Base-by-base conservation (phyloP, 495 filamentous ascomycete genomes). In the Hypoxylon cercidicola region DNA sequence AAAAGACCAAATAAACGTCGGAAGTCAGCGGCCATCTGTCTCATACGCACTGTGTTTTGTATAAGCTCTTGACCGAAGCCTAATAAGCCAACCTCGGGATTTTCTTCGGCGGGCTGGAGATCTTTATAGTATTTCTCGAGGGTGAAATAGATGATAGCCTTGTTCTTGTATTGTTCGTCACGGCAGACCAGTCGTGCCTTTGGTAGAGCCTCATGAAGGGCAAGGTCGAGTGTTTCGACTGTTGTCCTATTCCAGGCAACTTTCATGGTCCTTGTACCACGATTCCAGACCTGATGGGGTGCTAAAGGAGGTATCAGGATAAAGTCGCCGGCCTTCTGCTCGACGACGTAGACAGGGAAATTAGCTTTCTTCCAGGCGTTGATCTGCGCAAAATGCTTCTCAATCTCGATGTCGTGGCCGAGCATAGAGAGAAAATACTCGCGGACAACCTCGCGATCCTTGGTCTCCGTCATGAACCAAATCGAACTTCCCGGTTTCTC, bases 111-210 rank as follows among this genome's bases (percentile, higher is more conserved):
- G 6, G 82, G 76, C 25, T 78, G 70, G 10, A 97, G 82, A 41
- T 91, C 77, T 2, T 77, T 75, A 32, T 87, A 89, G 62, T 97
- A 97, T 54, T 90, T 90, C 0, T 88, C 78, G 9, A 97, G 81
- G 0, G 92, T 89, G 73, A 87, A 95, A 71, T 89, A 97, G 23
- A 97, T 83, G 59, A 98, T 97, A 15, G 93, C 90, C 70, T 97
- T 97, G 79, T 94, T 97, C 74, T 98, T 99, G 81, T 99, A 99
- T 72, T 97, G 92, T 69, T 99, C 95, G 62, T 99, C 95, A n/a
- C 95, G 92, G 72, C 95, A 97, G 25, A 98, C 93, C 69, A 97
- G 85, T 19, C 93, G 84, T 4, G 94, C 91, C 58, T 92, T 90
- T 1, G 92, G 92, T 3, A 99, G 79, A 0, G 93, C 92, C 77